phyloP scores from a whole-genome alignment of 2,329 filamentous ascomycete species.

The Graphiopsis chlorocephala region DNA sequence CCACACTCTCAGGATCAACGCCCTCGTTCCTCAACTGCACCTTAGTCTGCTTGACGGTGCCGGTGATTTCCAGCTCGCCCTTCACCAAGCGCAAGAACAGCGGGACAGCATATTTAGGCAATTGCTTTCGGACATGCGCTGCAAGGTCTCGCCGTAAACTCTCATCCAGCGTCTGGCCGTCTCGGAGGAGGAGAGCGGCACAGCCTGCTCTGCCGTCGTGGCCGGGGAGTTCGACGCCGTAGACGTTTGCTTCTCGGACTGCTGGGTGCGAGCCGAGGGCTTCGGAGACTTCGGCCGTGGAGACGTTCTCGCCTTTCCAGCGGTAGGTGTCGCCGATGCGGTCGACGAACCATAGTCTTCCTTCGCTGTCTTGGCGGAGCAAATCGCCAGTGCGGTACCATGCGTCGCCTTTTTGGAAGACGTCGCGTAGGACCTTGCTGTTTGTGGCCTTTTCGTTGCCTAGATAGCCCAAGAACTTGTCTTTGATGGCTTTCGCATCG shows the following conservation, averaged over 20 bases:
- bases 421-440: slow-evolving; percentile 70
- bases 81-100: slow-evolving; percentile 70
- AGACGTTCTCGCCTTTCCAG: slow-evolving; percentile 61
- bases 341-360: slow-evolving; percentile 76
- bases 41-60: slow-evolving; percentile 89
- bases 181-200: slow-evolving; percentile 61
- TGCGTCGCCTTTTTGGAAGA: slow-evolving; percentile 72
- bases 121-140: slow-evolving; percentile 51
- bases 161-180: slow-evolving; percentile 38
- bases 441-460: slow-evolving; percentile 68
- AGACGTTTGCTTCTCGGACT: slow-evolving; percentile 79
- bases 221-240: slow-evolving; percentile 73
- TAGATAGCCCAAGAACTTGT: slow-evolving; percentile 79
- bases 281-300: slow-evolving; percentile 67
- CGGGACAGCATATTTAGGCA: slow-evolving; percentile 75
- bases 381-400: slow-evolving; percentile 87
- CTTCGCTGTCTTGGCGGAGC: slow-evolving; percentile 66
- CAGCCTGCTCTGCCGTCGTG: slow-evolving; percentile 85
- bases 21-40: slow-evolving; percentile 68
- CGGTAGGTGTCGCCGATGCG: slow-evolving; percentile 75
- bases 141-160: slow-evolving; percentile 53
- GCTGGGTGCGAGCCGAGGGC: slow-evolving; percentile 64
- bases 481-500: slow-evolving; percentile 60
- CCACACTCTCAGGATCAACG: slow-evolving; percentile 61
- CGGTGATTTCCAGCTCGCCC: slow-evolving; percentile 64